phyloP scores from a whole-genome alignment of 2,329 filamentous ascomycete genomes.

The Verticillium klebahnii region DNA sequence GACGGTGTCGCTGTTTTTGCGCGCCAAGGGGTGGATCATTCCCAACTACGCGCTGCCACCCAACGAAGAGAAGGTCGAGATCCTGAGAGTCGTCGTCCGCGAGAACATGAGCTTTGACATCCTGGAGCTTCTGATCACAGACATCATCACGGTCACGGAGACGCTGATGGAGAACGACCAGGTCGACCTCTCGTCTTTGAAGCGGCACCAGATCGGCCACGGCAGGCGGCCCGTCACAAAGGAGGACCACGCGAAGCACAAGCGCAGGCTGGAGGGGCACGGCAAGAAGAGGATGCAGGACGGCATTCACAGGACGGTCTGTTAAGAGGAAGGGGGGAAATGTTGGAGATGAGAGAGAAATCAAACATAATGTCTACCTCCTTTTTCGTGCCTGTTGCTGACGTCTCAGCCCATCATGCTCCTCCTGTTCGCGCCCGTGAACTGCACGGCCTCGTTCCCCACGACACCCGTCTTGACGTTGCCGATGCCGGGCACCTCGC shows the following conservation, averaged over 20 bases:
- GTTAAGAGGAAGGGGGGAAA: conserved; percentile 11
- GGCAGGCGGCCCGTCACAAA: conserved; percentile 9
- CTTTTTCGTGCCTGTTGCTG: not conserved
- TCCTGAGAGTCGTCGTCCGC: conserved; percentile 62
- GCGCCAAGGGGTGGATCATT: conserved; percentile 66
- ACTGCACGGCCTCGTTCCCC: conserved; percentile 41
- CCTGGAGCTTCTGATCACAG: conserved; percentile 56
- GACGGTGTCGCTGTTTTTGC: conserved; percentile 55
- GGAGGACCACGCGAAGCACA: conserved; percentile 5
- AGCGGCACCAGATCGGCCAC: conserved; percentile 8
- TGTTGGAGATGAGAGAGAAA: not conserved
- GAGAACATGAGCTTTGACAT: conserved; percentile 67
- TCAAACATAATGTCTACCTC: not conserved
- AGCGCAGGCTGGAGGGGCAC: not conserved
- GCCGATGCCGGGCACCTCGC: conserved; percentile 42
- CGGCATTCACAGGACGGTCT: conserved; percentile 25
- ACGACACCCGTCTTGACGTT: conserved; percentile 43
- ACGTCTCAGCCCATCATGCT: conserved; percentile 8
- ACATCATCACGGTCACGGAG: conserved; percentile 58
- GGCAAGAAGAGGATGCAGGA: conserved; percentile 11
- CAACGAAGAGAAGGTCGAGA: conserved; percentile 56
- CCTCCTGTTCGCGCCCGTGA: conserved; percentile 18
- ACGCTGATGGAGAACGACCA: conserved; percentile 41
- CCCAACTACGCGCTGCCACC: conserved; percentile 67
- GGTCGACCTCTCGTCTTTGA: conserved; percentile 11